Percentiles rank a stretch among this genome's conserved stretches.
phyloP scores from a whole-genome alignment of 768 basidiomycete species.

The Trametes cubensis region DNA sequence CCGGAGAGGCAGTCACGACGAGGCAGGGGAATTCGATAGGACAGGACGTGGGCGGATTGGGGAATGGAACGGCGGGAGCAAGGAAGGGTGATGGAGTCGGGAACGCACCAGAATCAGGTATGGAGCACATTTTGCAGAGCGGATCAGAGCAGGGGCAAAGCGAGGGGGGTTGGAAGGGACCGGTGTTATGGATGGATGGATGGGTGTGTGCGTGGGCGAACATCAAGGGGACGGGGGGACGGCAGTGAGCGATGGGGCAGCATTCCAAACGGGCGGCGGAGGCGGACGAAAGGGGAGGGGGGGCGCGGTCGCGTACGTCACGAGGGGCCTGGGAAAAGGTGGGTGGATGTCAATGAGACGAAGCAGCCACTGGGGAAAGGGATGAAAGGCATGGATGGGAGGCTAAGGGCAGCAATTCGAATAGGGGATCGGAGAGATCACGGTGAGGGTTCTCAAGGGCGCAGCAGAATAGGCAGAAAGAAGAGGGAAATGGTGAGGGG shows the following conservation, averaged over 20 bases:
- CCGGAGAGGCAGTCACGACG: neutral
- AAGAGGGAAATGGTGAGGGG: neutral
- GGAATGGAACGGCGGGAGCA: neutral
- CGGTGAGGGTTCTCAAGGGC: too few species aligned
- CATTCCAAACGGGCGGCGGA: too few species aligned
- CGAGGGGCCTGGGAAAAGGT: too few species aligned
- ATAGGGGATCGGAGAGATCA: too few species aligned
- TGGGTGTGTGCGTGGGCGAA: neutral
- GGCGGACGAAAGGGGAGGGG: neutral
- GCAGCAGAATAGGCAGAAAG: neutral
- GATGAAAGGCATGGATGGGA: neutral
- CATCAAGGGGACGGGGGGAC: neutral
- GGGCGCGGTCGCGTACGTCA: neutral
- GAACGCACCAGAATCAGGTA: neutral
- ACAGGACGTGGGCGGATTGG: neutral
- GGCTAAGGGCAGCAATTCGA: too few species aligned
- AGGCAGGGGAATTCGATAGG: neutral
- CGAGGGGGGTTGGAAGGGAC: neutral
- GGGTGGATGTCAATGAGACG: neutral
- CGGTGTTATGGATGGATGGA: neutral
- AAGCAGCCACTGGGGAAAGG: neutral
- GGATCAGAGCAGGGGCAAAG: constrained; percentile 1
- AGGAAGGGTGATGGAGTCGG: neutral
- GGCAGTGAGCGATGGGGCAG: neutral
- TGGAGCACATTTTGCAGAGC: constrained; percentile 4